Base-by-base conservation (phyloP, 129 eudicot species). In the Oenanthe sinensis region DNA sequence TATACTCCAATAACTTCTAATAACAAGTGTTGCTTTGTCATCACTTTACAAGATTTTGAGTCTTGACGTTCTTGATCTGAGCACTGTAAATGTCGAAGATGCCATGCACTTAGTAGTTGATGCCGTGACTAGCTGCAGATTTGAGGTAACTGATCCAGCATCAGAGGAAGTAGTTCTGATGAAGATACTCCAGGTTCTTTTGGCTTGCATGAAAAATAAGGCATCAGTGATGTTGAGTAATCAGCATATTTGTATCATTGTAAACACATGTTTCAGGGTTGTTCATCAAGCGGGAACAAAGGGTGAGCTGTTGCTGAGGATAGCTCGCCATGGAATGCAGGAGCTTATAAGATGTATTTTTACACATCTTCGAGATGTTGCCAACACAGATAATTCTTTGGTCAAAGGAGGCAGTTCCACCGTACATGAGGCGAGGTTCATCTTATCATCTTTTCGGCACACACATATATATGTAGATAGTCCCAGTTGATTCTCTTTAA, bases 201-300 rank as follows among this genome's bases (percentile, higher is more conserved):
- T 93, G 71, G 97, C 97, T 80, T 91, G 97, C 83, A 91, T 93
- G 97, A 93, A 88, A 84, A 89, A 96, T 77, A 91, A 89, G 84
- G 90, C 95, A 54, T 91, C 98, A 7, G 89, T 86, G 60, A 86
- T 89, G 85, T 77, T 93, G 83, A 93, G 95, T 80, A 93, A 93
- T 82, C 98, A 93, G 87, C 97, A 93, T 81, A 97, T 93, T 82
- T 93, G 98, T 83, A 93, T 93, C 48, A 88, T 93, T 13, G 91
- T 89, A 78, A 93, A 93, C 84, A 93, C 97, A 49, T 93, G 95
- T 82, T 93, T 91, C 74, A 87, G 97, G 13, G 86, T 91, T 55
- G 97, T 93, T 71, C 98, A 93, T 85, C 98, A 93, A 85, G 95
- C 98, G 3, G 91, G 91, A 60, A 74, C 90, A 1, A 93, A 93